These are phyloP conservation scores for Colletotrichum nymphaeae DNA, from an alignment of 2,329 filamentous ascomycete genomes.

Conservation along the genomic window DNA sequence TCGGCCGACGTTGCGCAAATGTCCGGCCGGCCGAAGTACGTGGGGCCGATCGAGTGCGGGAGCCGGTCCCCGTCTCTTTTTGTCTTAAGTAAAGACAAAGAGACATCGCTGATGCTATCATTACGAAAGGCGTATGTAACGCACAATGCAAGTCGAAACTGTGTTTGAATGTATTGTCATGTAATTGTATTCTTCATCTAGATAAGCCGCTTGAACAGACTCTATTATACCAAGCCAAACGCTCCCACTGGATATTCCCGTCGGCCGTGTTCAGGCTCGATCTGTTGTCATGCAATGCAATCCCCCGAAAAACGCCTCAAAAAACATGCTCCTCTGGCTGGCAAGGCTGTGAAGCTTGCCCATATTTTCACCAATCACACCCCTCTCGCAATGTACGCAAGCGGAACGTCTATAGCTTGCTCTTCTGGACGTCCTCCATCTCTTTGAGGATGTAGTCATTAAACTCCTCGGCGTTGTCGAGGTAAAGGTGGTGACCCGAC, in stretches of 20 bases:
- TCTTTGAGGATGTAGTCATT: conserved; percentile 65
- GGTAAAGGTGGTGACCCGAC: conserved; percentile 69
- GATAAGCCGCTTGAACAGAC: conserved; percentile 2
- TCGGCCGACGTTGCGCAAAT: not conserved
- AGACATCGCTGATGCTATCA: too few species aligned
- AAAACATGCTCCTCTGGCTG: not conserved
- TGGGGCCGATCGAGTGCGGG: too few species aligned
- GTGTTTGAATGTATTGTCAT: not conserved
- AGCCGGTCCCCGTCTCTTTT: not conserved
- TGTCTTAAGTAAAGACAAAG: not conserved
- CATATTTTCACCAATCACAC: not conserved
- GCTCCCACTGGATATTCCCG: conserved; percentile 34
- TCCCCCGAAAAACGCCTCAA: conserved; percentile 9
- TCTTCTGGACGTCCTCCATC: conserved; percentile 58
- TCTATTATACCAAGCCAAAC: conserved; percentile 30
- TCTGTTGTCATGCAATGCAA: conserved; percentile 32
- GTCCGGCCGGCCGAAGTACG: not conserved
- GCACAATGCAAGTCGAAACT: not conserved
- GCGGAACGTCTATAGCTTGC: conserved; percentile 9
- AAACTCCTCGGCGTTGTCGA: conserved; percentile 70
- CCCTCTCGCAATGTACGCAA: not conserved
- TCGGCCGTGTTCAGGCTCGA: conserved; percentile 26
- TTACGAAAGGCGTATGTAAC: not conserved
- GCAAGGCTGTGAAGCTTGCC: not conserved
- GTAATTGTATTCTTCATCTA: conserved; percentile 1